Percentiles rank a stretch among this genome's conserved stretches.
These are phyloP conservation scores for Corymbia calophylla DNA, from an alignment of 441 rosid species.

Conservation along the genomic window DNA sequence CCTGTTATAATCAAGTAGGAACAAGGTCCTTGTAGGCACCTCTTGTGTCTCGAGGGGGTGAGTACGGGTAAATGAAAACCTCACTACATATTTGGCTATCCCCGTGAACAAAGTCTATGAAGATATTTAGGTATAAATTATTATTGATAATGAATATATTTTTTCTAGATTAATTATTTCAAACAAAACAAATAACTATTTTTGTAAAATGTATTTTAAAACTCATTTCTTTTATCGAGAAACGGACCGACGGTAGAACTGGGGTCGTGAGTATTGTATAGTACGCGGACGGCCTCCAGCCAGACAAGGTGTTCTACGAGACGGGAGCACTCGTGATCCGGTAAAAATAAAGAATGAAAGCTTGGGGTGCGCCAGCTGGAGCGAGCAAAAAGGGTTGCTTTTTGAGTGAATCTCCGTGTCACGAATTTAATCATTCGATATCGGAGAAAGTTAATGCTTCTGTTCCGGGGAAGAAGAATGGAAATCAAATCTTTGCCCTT, in stretches of 20 bases:
- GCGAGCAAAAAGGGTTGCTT: background rate
- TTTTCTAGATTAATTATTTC: no score
- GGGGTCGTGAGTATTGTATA: background rate
- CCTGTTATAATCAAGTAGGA: no score
- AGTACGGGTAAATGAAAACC: no score
- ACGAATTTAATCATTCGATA: background rate
- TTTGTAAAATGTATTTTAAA: no score
- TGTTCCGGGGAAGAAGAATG: background rate
- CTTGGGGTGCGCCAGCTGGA: background rate
- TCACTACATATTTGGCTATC: no score
- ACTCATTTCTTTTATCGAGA: background rate
- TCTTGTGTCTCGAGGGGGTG: no score
- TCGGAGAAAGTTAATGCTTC: background rate
- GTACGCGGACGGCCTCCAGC: no score
- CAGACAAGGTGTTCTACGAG: background rate
- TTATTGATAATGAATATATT: fast-evolving
- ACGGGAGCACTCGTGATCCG: background rate
- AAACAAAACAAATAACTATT: no score
- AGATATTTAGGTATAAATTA: no score
- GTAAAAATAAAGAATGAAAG: background rate
- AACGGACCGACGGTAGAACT: background rate
- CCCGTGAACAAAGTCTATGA: no score
- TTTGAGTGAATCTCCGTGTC: background rate
- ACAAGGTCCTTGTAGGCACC: no score
- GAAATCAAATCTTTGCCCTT: background rate